A percentile compares a stretch with the other conserved stretches of the same genome.
Conservation (phyloP, 2,329 filamentous ascomycete species). For the Fusarium decemcellulare region DNA sequence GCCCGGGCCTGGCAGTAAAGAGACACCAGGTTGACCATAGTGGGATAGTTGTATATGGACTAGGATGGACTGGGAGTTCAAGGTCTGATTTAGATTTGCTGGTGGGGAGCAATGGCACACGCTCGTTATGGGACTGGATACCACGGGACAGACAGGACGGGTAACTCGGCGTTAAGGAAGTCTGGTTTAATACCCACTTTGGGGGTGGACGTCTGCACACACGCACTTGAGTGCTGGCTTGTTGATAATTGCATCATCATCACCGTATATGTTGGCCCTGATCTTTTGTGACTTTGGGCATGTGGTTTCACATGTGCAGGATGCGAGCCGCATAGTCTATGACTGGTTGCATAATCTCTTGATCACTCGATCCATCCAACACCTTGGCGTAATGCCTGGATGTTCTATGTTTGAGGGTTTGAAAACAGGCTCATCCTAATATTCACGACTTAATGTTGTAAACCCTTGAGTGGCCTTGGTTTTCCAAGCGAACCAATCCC, state of each 20-base stretch:
- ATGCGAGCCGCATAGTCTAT: too few species aligned
- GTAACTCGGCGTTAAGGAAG: constrained; percentile 38
- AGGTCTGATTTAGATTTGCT: constrained; percentile 31
- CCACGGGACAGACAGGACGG: constrained; percentile 40
- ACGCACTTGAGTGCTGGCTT: constrained; percentile 10
- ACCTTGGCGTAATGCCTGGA: too few species aligned
- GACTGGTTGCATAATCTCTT: too few species aligned
- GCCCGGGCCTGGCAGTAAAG: constrained; percentile 66
- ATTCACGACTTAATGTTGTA: too few species aligned
- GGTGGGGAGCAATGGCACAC: constrained; percentile 28
- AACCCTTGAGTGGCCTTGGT: too few species aligned
- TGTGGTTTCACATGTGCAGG: too few species aligned
- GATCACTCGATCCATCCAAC: background rate
- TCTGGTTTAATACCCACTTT: constrained; percentile 21
- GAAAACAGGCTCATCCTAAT: too few species aligned
- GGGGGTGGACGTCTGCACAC: constrained; percentile 7
- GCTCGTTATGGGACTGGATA: constrained; percentile 44
- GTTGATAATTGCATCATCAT: constrained; percentile 27
- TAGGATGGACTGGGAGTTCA: constrained; percentile 31
- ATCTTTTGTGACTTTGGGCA: background rate
- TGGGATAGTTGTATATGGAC: constrained; percentile 31
- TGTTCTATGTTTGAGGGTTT: too few species aligned
- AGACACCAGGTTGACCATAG: background rate
- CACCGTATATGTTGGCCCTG: constrained; percentile 2
- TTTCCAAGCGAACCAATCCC: too few species aligned